Conservation (phyloP, 805 yeast genomes). For the Yamadazyma tumulicola region DNA sequence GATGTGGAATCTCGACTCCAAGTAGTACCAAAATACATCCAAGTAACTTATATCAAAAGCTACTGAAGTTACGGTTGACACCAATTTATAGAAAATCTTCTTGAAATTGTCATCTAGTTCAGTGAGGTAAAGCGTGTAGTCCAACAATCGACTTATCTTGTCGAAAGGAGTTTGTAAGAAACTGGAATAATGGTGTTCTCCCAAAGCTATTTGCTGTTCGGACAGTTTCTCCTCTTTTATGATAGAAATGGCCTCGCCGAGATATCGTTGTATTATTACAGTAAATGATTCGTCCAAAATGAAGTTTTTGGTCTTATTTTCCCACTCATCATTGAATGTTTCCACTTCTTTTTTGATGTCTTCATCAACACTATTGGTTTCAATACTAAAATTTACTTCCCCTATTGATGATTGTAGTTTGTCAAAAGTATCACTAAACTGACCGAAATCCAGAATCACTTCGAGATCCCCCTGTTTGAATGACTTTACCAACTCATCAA, state of each 20-base stretch:
- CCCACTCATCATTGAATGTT: slow-evolving; percentile 21
- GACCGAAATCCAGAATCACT: too few relatives aligned
- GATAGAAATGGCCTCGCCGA: neutral
- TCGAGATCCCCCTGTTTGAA: too few relatives aligned
- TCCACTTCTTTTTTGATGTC: slow-evolving; percentile 12
- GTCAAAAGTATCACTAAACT: too few relatives aligned
- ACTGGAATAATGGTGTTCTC: neutral
- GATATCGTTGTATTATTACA: too few relatives aligned
- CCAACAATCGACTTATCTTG: slow-evolving; percentile 22
- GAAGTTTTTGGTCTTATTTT: slow-evolving; percentile 18
- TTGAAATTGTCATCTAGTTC: slow-evolving; percentile 16
- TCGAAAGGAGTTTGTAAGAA: slow-evolving; percentile 6
- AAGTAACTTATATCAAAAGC: slow-evolving; percentile 20
- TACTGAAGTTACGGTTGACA: slow-evolving; percentile 21
- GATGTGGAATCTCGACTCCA: slow-evolving; percentile 30
- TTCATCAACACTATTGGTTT: too few relatives aligned
- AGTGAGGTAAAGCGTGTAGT: slow-evolving; percentile 21
- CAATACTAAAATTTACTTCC: too few relatives aligned
- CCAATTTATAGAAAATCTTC: slow-evolving; percentile 21
- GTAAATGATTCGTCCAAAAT: too few relatives aligned
- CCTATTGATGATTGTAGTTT: too few relatives aligned
- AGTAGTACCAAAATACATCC: slow-evolving; percentile 33
- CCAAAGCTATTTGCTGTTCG: neutral
- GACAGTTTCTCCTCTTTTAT: neutral
- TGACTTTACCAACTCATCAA: too few relatives aligned